Conservation (phyloP, 495 filamentous ascomycete genomes). For the Penicillium lividum region DNA sequence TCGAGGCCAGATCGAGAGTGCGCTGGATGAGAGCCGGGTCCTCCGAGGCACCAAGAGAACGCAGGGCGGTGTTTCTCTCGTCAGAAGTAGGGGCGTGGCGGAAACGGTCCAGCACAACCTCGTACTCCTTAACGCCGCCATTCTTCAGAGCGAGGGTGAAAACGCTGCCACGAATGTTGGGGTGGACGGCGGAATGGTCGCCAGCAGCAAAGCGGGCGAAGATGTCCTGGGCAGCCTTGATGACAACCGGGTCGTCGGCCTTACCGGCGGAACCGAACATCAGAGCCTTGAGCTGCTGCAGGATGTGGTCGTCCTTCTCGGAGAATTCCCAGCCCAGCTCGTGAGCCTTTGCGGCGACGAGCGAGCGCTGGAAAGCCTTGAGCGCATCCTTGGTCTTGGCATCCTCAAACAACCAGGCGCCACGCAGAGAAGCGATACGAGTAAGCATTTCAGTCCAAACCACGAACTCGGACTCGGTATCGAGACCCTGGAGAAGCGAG, state of each 20-base stretch:
- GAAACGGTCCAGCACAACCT: constrained; percentile 79
- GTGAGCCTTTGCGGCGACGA: constrained; percentile 76
- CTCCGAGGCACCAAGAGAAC: constrained; percentile 78
- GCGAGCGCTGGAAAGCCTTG: constrained; percentile 74
- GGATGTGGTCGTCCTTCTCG: constrained; percentile 78
- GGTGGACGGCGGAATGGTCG: constrained; percentile 61
- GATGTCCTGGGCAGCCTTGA: constrained; percentile 63
- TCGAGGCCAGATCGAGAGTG: constrained; percentile 72
- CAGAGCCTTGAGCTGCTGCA: constrained; percentile 78
- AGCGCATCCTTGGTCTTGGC: constrained; percentile 69
- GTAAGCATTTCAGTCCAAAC: constrained; percentile 92
- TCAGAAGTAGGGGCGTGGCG: constrained; percentile 83
- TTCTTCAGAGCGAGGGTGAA: constrained; percentile 63
- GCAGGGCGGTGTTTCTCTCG: constrained; percentile 93
- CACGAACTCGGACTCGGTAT: constrained; percentile 81
- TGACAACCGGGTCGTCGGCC: constrained; percentile 58
- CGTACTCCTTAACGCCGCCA: constrained; percentile 63
- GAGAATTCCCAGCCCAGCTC: constrained; percentile 86
- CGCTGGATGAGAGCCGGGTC: constrained; percentile 76
- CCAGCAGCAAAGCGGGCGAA: constrained; percentile 62
- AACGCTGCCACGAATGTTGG: constrained; percentile 64
- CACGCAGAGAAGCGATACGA: constrained; percentile 71
- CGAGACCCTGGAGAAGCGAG: constrained; percentile 81
- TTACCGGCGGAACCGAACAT: constrained; percentile 63
- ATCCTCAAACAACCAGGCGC: constrained; percentile 89